Base-by-base conservation (phyloP, 2,329 filamentous ascomycete species). In the Penicillium oxalicum region DNA sequence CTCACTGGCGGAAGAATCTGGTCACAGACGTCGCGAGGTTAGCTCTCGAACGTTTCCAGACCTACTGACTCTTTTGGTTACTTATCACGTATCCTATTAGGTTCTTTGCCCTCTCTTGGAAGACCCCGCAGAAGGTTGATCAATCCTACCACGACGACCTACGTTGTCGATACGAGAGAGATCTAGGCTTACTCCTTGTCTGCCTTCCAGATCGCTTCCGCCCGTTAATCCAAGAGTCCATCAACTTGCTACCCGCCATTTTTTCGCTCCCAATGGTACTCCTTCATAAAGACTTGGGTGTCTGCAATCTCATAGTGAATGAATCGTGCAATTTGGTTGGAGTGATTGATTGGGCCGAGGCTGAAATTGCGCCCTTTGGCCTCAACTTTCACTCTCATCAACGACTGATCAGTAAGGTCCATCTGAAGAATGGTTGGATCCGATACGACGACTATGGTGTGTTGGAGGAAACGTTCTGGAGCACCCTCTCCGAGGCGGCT, bases 281-380 rank as follows among this genome's bases (percentile, higher is more conserved):
- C 18, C 61, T 70, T 2, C 67, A 73, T 47, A 53, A 56, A 50
- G 67, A 73, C 47, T 70, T 75, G 54, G 55, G 65, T 25, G 33
- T 48, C 24, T 66, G 54, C 56, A 75, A 74, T 50, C 66, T 74
- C 40, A 64, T 74, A 11, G 70, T 75, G 13, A 36, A 39, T 12
- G 44, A 42, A 42, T 28, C 28, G 33, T 45, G 26, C 13, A 63
- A 68, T 54, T 50, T 74, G 5, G 58, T 59, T 34, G 69, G 71
- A 2, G 69, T 74, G 4, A 59, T 74, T 41, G 70, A 74, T 58
- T 75, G 67, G 70, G 65, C 70, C 0, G 68, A 74, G 56, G 67
- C 69, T 3, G 60, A 66, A 40, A 61, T 73, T 25, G 45, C 60
- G 9, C 69, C 70, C 3, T 74, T 74, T 53, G 69, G 71, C 3